Conservation (phyloP, 2,329 filamentous ascomycete genomes). For the Onygenales sp. region DNA sequence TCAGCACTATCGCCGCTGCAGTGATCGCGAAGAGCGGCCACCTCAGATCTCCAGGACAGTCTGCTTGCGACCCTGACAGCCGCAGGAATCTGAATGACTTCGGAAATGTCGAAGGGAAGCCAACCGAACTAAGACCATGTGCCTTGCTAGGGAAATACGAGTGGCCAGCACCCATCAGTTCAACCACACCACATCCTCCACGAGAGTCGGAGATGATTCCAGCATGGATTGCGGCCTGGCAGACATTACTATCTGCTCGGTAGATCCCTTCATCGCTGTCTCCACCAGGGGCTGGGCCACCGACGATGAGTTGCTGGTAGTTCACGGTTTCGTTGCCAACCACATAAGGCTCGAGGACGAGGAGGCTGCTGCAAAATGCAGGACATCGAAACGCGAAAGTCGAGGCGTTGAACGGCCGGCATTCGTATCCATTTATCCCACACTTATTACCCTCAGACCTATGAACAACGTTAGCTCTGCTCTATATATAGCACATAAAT, state of each 20-base stretch:
- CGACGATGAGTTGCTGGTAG: conserved; percentile 44
- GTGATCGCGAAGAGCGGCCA: conserved; percentile 81
- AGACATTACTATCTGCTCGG: conserved; percentile 82
- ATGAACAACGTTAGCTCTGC: not conserved
- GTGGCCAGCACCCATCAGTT: conserved; percentile 58
- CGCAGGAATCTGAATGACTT: conserved; percentile 70
- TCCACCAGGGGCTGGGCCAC: conserved; percentile 31
- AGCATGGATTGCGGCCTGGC: conserved; percentile 73
- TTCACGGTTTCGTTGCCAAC: conserved; percentile 44
- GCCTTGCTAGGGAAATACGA: conserved; percentile 54
- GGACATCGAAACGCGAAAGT: conserved; percentile 47
- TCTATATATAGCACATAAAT: not conserved
- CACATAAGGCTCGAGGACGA: conserved; percentile 41
- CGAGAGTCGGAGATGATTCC: conserved; percentile 61
- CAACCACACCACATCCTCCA: conserved; percentile 75
- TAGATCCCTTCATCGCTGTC: conserved; percentile 49
- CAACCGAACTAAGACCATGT: conserved; percentile 67
- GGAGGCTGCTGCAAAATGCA: conserved; percentile 40
- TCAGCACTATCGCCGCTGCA: conserved; percentile 62
- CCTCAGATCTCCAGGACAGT: conserved; percentile 64
- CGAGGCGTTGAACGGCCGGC: conserved; percentile 45
- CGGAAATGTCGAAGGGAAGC: conserved; percentile 83
- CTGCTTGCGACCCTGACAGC: conserved; percentile 43
- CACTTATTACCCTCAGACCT: conserved; percentile 38
- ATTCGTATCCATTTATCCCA: conserved; percentile 46